A percentile compares a stretch with the other conserved stretches of the same genome.
phyloP scores from a whole-genome alignment of 768 basidiomycete species.

The Lactifluus echinatus region DNA sequence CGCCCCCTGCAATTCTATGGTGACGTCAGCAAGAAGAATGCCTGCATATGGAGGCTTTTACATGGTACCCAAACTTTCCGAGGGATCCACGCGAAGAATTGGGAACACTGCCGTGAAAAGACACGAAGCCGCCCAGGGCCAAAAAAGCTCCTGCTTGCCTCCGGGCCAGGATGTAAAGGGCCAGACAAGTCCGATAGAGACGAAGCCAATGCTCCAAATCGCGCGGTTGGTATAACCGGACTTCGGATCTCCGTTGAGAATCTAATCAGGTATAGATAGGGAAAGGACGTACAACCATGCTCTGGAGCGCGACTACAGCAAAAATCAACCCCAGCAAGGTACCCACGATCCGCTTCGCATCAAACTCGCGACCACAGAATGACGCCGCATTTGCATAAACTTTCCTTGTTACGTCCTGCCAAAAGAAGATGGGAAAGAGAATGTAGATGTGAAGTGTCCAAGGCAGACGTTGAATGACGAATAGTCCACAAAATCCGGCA shows the following conservation, averaged over 20 bases:
- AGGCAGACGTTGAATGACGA: slow-evolving; percentile 56
- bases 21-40: background rate
- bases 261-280: background rate
- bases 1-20: slow-evolving; percentile 34
- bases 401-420: slow-evolving; percentile 41
- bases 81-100: slow-evolving; percentile 60
- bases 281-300: slow-evolving; percentile 58
- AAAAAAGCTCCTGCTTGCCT: slow-evolving; percentile 24
- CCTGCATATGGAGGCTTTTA: slow-evolving; percentile 22
- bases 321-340: slow-evolving; percentile 26
- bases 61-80: slow-evolving; percentile 54
- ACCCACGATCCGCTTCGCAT: slow-evolving; percentile 1
- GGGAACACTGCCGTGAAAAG: slow-evolving; percentile 58
- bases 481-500: slow-evolving; percentile 39
- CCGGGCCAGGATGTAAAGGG: slow-evolving; percentile 45
- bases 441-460: slow-evolving; percentile 71
- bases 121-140: slow-evolving; percentile 44
- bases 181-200: slow-evolving; percentile 56
- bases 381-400: background rate
- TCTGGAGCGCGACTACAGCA: slow-evolving; percentile 40
- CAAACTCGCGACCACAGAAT: background rate
- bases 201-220: slow-evolving; percentile 64
- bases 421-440: slow-evolving; percentile 70
- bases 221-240: slow-evolving; percentile 61
- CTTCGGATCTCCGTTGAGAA: slow-evolving; percentile 28